Conservation (phyloP, 805 yeast species). For the Metschnikowia hibisci region DNA sequence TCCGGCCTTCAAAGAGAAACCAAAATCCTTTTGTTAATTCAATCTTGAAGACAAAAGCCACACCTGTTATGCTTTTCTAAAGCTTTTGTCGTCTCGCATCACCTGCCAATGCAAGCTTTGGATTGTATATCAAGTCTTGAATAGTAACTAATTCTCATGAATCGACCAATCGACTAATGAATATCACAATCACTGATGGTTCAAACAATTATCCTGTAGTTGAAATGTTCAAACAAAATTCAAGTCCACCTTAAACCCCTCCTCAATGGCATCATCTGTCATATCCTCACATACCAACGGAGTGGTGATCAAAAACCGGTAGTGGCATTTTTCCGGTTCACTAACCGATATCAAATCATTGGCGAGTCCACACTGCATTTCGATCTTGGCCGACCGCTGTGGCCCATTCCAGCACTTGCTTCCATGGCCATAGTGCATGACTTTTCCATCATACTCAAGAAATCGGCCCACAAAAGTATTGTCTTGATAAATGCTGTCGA, state of each 20-base stretch:
- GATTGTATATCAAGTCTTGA: too few species aligned
- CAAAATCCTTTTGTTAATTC: too few species aligned
- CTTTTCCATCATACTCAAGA: slow-evolving; percentile 24
- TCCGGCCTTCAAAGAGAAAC: too few species aligned
- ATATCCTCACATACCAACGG: slow-evolving; percentile 42
- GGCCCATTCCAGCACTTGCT: slow-evolving; percentile 96
- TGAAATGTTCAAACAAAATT: neutral
- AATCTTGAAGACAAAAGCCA: too few species aligned
- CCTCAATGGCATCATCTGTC: slow-evolving; percentile 12
- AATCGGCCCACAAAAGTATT: slow-evolving; percentile 21
- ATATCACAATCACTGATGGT: too few species aligned
- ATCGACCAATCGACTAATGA: too few species aligned
- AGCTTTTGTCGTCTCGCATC: too few species aligned
- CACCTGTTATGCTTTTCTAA: too few species aligned
- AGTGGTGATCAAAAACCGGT: slow-evolving; percentile 47
- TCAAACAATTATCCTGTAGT: too few species aligned
- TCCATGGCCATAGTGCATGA: slow-evolving; percentile 54
- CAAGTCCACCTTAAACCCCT: slow-evolving; percentile 13
- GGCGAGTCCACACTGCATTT: slow-evolving; percentile 61
- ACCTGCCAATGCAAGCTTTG: too few species aligned
- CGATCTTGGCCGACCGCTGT: slow-evolving; percentile 60
- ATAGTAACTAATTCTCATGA: too few species aligned
- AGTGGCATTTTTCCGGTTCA: slow-evolving; percentile 89
- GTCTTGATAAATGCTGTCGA: slow-evolving; percentile 53
- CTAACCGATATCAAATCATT: slow-evolving; percentile 59